Conservation (phyloP, 371 early-diverging fungal species). For the Chytridium lagenaria region DNA sequence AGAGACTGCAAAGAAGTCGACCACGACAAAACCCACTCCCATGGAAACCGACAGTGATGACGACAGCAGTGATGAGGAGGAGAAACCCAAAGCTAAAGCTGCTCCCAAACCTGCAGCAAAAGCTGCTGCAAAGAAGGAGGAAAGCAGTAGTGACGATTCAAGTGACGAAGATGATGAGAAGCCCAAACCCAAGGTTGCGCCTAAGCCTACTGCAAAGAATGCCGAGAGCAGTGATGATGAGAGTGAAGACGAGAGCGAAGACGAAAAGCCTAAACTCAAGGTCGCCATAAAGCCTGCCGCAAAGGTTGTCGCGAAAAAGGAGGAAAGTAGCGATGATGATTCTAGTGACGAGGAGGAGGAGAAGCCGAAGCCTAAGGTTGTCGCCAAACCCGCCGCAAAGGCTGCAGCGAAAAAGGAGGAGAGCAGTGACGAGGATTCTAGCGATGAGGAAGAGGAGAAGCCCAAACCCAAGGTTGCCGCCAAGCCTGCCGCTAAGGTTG, state of each 20-base stretch:
- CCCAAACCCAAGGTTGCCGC: conserved; percentile 32
- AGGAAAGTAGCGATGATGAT: conserved; percentile 26
- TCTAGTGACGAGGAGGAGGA: conserved; percentile 29
- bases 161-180: background rate
- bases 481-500: conserved; percentile 16
- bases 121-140: conserved; percentile 9
- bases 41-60: conserved; percentile 10
- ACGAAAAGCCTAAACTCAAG: conserved; percentile 21
- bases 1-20: conserved; percentile 14
- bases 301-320: background rate
- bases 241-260: conserved; percentile 33
- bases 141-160: conserved; percentile 18
- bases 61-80: conserved; percentile 30
- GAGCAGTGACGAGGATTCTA: conserved; percentile 24
- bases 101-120: conserved; percentile 13
- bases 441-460: conserved; percentile 27
- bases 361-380: conserved; percentile 10
- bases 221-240: conserved; percentile 22
- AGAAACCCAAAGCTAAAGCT: conserved; percentile 23
- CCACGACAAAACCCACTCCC: background rate
- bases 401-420: conserved; percentile 28
- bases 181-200: background rate
- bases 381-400: background rate
- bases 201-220: conserved; percentile 12
- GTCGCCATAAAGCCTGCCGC: conserved; percentile 27